Base-by-base conservation (phyloP, 2,329 filamentous ascomycete species). In the Hypoxylon sp. region DNA sequence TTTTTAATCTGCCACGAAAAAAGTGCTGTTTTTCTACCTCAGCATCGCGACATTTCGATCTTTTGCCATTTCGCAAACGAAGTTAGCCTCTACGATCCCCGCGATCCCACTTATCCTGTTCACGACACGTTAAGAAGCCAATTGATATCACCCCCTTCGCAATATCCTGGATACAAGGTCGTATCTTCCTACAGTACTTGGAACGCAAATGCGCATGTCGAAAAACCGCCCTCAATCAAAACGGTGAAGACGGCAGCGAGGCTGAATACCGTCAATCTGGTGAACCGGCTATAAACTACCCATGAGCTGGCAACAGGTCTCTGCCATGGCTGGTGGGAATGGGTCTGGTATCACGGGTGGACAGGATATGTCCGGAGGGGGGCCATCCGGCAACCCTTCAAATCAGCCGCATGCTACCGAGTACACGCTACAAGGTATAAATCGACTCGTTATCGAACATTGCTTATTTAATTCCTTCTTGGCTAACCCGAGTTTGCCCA, bases 331-430 rank as follows among this genome's bases (percentile, higher is more conserved):
- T 68, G 77, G 78, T 63, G 81, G 80, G 56, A 81, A 81, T 72
- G 80, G 80, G 65, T 71, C 79, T 78, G 83, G 82, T 78, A 80
- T 83, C 74, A 79, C 79, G 72, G 81, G 80, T 76, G 72, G 81
- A 78, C 77, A 83, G 83, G 82, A 79, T 1, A 73, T 78, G 68
- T 26, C 67, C 17, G 76, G 76, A 59, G 73, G 70, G 1, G 73
- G 71, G 31, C 82, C 77, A 77, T 80, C 72, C 81, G 82, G 75
- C 79, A 81, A 74, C 75, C 80, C 67, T 33, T 71, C 71, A 8
- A 85, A 84, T 77, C 83, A 87, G 72, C 87, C 86, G 46, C 85
- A 85, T 74, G 86, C 86, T 69, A 90, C 87, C 68, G 87, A 89
- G 73, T 90, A 90, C 74, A 90, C 87, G 5, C 80, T 90, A 39